Conservation (phyloP, 2,329 filamentous ascomycete species). For the Lecanoromycetidae sp. region DNA sequence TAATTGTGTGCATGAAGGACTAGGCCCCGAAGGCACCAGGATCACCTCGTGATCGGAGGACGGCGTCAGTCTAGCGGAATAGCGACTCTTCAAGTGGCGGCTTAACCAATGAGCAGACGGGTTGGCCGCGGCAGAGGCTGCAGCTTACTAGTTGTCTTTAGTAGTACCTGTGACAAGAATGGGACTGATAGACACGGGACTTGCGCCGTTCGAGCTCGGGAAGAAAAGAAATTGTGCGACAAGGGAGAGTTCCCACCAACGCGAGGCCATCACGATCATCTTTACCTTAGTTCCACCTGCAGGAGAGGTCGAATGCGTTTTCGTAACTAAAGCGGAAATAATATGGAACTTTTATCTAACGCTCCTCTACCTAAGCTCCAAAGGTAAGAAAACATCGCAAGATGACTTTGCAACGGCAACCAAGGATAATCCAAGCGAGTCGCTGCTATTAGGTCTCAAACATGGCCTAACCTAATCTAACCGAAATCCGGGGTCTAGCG, state of each 20-base stretch:
- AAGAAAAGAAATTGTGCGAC: conserved; percentile 1
- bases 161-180: no score
- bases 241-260: neutral
- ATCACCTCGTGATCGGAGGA: conserved; percentile 10
- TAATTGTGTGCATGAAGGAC: conserved; percentile 6
- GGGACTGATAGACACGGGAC: conserved; percentile 8
- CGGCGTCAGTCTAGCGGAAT: neutral
- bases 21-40: conserved; percentile 6
- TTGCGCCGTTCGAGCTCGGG: neutral
- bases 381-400: neutral
- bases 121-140: conserved; percentile 15
- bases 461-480: conserved; percentile 3
- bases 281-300: neutral
- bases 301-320: neutral
- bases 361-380: neutral
- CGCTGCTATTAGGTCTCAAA: neutral
- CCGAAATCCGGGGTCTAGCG: conserved; percentile 11
- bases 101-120: conserved; percentile 2
- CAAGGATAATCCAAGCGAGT: neutral
- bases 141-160: neutral
- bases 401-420: neutral
- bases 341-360: neutral
- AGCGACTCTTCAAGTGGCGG: conserved; percentile 3
- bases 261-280: neutral
- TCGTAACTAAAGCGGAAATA: neutral